Conservation (phyloP, 163 green algal genomes). For the Coccomyxa subellipsoidea region DNA sequence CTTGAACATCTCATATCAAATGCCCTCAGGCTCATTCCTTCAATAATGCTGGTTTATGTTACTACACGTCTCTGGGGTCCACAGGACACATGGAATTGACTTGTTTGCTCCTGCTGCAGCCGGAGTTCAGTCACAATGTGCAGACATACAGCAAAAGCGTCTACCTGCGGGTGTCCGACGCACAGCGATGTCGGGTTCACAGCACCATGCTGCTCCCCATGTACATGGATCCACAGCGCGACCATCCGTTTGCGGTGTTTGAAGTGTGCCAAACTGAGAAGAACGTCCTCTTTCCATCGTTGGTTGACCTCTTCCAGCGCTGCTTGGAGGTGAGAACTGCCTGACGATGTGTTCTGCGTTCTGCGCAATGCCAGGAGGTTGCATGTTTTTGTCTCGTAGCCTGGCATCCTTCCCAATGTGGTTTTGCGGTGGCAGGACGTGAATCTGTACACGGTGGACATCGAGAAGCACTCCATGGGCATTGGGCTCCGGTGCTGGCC, state of each 20-base stretch:
- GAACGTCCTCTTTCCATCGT: slow-evolving; percentile 41
- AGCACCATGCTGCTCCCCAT: slow-evolving; percentile 73
- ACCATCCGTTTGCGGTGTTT: slow-evolving; percentile 31
- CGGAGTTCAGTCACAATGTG: slow-evolving; percentile 80
- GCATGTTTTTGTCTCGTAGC: not conserved
- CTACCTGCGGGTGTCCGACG: slow-evolving; percentile 76
- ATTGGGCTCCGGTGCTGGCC: slow-evolving; percentile 2
- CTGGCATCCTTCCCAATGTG: not conserved
- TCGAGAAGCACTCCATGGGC: slow-evolving; percentile 8
- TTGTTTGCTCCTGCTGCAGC: slow-evolving; percentile 37
- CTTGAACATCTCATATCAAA: too few species aligned
- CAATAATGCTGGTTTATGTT: too few species aligned
- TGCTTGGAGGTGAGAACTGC: not conserved
- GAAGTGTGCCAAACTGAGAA: slow-evolving; percentile 50
- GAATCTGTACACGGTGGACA: not conserved
- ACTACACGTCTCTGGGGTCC: too few species aligned
- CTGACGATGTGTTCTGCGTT: not conserved
- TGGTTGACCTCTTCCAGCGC: not conserved
- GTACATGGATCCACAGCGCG: slow-evolving; percentile 27
- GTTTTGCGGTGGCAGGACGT: not conserved
- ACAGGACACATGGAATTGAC: too few species aligned
- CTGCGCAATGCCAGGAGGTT: not conserved
- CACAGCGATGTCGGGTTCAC: slow-evolving; percentile 75
- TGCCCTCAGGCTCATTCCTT: too few species aligned
- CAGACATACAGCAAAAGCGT: slow-evolving; percentile 71